Evolutionary conservation across 208 protist species (phyloP).

Genomic region (Leptomonas seymouri): DNA sequence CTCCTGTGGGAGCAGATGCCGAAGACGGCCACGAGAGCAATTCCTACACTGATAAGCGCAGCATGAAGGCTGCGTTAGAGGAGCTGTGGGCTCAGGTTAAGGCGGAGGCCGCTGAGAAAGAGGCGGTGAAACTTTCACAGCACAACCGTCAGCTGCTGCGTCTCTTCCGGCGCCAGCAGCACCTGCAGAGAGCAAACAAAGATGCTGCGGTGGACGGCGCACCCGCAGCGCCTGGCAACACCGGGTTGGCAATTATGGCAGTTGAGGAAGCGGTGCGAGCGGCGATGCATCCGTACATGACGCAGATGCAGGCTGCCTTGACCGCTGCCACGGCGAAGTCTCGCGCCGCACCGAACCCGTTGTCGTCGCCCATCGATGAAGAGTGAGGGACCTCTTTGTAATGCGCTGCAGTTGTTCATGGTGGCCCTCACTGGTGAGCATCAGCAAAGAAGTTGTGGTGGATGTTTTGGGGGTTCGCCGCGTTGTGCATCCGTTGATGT

Average conservation of each 20-base stretch:
- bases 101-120: constrained; percentile 28
- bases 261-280: constrained; percentile 28
- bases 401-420: too few relatives aligned
- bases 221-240: not conserved
- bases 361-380: not conserved
- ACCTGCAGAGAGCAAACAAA: constrained; percentile 11
- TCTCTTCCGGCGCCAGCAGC: constrained; percentile 32
- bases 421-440: not conserved
- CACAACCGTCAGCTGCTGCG: constrained; percentile 35
- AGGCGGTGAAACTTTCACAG: constrained; percentile 35
- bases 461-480: too few relatives aligned
- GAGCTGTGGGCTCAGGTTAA: constrained; percentile 27
- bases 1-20: not conserved
- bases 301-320: constrained; percentile 22
- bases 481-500: too few relatives aligned
- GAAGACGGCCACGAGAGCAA: constrained; percentile 9
- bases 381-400: not conserved
- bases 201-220: too few relatives aligned
- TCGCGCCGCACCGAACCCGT: not conserved
- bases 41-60: too few relatives aligned
- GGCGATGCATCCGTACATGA: constrained; percentile 31
- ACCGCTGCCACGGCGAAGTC: not conserved
- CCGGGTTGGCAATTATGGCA: constrained; percentile 15
- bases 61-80: constrained; percentile 30
- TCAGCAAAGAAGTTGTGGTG: too few relatives aligned